A percentile compares a stretch with the other conserved stretches of the same genome.
Evolutionary conservation across 2,329 filamentous ascomycete species (phyloP).

Genomic region (Cercospora zeina): DNA sequence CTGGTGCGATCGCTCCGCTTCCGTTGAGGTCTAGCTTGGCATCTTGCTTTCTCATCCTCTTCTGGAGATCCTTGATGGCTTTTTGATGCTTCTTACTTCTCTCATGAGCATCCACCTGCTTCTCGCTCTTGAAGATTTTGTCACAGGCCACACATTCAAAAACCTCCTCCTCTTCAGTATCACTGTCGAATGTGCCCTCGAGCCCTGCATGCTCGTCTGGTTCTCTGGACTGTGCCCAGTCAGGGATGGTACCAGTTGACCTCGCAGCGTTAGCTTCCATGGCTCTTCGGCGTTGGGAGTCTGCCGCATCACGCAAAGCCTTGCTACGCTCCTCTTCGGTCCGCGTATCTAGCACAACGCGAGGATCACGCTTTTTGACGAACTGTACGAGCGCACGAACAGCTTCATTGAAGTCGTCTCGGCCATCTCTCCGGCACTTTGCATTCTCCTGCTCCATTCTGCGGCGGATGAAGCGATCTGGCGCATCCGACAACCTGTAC

Average conservation of each 20-base stretch:
- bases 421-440: slow-evolving; percentile 75
- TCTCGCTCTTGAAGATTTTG: slow-evolving; percentile 81
- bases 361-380: slow-evolving; percentile 85
- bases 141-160: slow-evolving; percentile 65
- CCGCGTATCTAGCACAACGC: slow-evolving; percentile 74
- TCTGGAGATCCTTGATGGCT: slow-evolving; percentile 73
- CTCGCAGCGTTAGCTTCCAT: slow-evolving; percentile 79
- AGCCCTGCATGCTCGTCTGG: slow-evolving; percentile 52
- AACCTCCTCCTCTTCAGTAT: slow-evolving; percentile 52
- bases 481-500: slow-evolving; percentile 79
- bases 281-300: slow-evolving; percentile 79
- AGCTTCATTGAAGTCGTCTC: slow-evolving; percentile 88
- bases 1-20: slow-evolving; percentile 39
- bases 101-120: slow-evolving; percentile 87
- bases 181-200: slow-evolving; percentile 44
- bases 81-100: slow-evolving; percentile 96
- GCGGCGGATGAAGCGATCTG: slow-evolving; percentile 77
- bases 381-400: slow-evolving; percentile 84
- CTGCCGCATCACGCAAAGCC: slow-evolving; percentile 71
- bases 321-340: slow-evolving; percentile 80
- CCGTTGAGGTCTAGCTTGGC: slow-evolving; percentile 55
- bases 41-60: slow-evolving; percentile 82
- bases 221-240: slow-evolving; percentile 69
- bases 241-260: slow-evolving; percentile 64
- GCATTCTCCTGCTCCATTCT: slow-evolving; percentile 96